Evolutionary conservation across 164 flowering plant genomes (phyloP), one percentile per base, ranked within the genome.

Genomic region (Chimonanthus salicifolius): DNA sequence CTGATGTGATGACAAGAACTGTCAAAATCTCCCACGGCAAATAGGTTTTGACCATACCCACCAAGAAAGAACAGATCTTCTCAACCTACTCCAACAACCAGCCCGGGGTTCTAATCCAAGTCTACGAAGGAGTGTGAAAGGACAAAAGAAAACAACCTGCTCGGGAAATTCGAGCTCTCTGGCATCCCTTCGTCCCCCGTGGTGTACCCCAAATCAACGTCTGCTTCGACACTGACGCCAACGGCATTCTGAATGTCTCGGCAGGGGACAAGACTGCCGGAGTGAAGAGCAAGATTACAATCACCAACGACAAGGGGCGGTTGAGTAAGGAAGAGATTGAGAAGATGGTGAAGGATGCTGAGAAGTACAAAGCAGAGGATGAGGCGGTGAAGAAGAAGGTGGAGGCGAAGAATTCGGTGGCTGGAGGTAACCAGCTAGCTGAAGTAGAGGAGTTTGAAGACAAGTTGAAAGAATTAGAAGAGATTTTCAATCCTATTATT

Each of bases 341-440:
- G 67, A 78, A 74, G 81, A 81, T 83, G 84, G 33, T 33, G 33
- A 33, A 33, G 2, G 33, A 81, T 83, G 1, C 88, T 85, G 73
- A 80, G 79, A 62, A 83, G 79, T 44, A 84, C 84, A 0, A 84
- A 83, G 80, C 71, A 47, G 69, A 47, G 69, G 86, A 81, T 20
- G 86, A 83, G 74, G 81, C 81, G 51, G 81, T 71, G 74, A 81
- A 81, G 80, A 81, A 81, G 80, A 83, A 83, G 79, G 83, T 81
- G 2, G 83, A 83, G 43, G 75, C 85, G 2, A 81, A 81, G 79
- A 83, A 82, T 58, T 75, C 45, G 51, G 44, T 73, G 71, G 75
- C 48, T 66, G 20, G 75, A 73, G 5, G 49, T 2, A 71, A 71
- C 49, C 74, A 71, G 33, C 20, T 71, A 50, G 74, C 66, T 7